Base-by-base conservation (phyloP, 1,284 basidiomycete species). In the Fomitopsis betulina region DNA sequence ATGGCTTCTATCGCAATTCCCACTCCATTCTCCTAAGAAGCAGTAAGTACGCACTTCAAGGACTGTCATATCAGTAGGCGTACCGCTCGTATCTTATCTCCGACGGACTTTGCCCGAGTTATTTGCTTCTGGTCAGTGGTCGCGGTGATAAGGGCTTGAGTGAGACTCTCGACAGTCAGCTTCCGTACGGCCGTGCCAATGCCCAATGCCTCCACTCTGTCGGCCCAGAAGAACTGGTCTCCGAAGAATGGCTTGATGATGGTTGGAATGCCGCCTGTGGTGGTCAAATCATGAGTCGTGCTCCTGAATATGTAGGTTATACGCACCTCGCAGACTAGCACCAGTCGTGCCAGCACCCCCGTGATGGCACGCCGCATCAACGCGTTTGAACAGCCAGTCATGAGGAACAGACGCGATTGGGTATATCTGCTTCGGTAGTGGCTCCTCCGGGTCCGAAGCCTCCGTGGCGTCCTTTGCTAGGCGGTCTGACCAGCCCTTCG, bases 201-300 rank as follows among this genome's bases (percentile, higher is more conserved):
- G 39, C 95, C 94, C 37, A 99, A 81, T 3, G 92, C 92, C 72
- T 98, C 94, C 21, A 96, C 92, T 27, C 95, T 88, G 74, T 94
- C 93, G 4, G 92, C 93, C 93, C 95, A 98, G 75, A 98, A 98
- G 73, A 90, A 94, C 69, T 99, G 93, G 73, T 97, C 96, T 7
- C 96, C 96, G 67, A 98, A 98, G 82, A 97, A 99, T 0, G 96
- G 96, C 64, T 90, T 91, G 70, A 99, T 94, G 67, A 99, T 91
- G 0, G 95, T 98, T 1, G 96, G 96, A 60, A 96, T 88, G 7
- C 94, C 94, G 58, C 94, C 94, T 93, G 49, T 25, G 63, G 19
- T 55, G 62, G 13, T 15, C 35, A 9, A 37, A 12, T 27, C 13
- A 17, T 47, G 2, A 47, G 9, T 30, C 27, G 8, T 3, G 45